Evolutionary conservation across 306 rosid genomes (phyloP), one percentile per base, ranked within the genome.

Genomic region (Trichosanthes cucumerina): DNA sequence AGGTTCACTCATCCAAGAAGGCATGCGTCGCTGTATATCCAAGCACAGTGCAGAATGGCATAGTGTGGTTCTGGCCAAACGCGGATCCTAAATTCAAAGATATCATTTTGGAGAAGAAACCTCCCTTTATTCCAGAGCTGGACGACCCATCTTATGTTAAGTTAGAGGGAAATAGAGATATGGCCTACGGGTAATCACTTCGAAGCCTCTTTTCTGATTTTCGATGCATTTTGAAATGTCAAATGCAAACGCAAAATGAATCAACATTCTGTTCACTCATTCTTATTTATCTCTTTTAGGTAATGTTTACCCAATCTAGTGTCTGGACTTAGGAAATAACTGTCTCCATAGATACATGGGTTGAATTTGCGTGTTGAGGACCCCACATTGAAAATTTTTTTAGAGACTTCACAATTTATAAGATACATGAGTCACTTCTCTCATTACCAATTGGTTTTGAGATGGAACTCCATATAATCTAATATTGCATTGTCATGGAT

Each of bases 31-130:
- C 88, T 81, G 87, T 81, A 76, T 96, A 92, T 76, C 98, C 99
- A 78, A 87, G 87, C 72, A 88, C 86, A 0, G 93, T 90, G 87
- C 98, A 96, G 83, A 85, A 90, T 79, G 87, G 83, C 77, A 88
- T 92, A 47, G 80, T 96, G 46, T 92, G 97, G 98, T 92, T 96
- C 80, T 96, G 97, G 98, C 99, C 98, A 47, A 92, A 83, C 81
- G 53, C 87, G 19, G 93, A 96, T 80, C 93, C 98, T 85, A 90
- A 89, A 62, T 88, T 85, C 85, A 86, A 87, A 88, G 98, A 90
- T 53, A 84, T 95, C 84, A 88, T 89, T 62, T 23, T 66, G 71
- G 81, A 80, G 76, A 86, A 91, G 79, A 86, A 47, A 26, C 96
- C 97, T 10, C 96, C 96, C 56, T 86, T 59, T 82, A 80, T 95